Base-by-base conservation (phyloP, 768 basidiomycete genomes). In the Phaffia tasmanica region DNA sequence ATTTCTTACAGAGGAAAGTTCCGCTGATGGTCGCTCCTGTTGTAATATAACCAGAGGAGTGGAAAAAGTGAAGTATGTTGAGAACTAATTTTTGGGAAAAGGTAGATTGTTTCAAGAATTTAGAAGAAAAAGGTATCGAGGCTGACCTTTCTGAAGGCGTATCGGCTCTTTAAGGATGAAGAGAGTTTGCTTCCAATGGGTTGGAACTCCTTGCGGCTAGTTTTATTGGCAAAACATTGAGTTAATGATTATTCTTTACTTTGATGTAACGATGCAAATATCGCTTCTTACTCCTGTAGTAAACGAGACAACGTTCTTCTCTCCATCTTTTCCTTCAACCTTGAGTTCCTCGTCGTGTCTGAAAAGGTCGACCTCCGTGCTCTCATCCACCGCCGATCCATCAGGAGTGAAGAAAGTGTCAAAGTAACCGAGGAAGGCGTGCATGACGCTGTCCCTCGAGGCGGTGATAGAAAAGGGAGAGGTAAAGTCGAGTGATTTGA, bases 101-200 rank as follows among this genome's bases (percentile, higher is more conserved):
- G 30, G 3, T 11, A 46, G 19, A 18, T 8, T 19, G 46, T 23
- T 18, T 9, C 9, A 7, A 42, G 63, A 27, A n/a, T 42, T 3
- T 21, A 49, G 57, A 48, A 19, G 46, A 56, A 16, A 18, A 18
- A 9, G 42, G 2, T 57, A 29, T n/a, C n/a, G 18, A 23, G 2
- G 76, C 83, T 19, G 50, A 86, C 89, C 89, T 79, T 88, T 85
- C 3, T 82, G 81, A 1, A 88, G 84, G n/a, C 76, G 73, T 62
- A 97, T 82, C 0, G 89, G 87, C 64, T 91, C 84, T 56, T 82
- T 79, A 65, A 99, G 80, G 71, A 98, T 76, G 77, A 99, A 95
- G 2, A 90, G 72, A 0, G 94, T 91, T 74, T 99, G 94, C 74
- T 91, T 92, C 94, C 94, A 98, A 75, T 99, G 94, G 30, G 93